Percentiles rank a stretch among this genome's conserved stretches.
These are phyloP conservation scores for Dryadomyces quercivorus DNA, from an alignment of 2,329 filamentous ascomycete species.

Conservation along the genomic window DNA sequence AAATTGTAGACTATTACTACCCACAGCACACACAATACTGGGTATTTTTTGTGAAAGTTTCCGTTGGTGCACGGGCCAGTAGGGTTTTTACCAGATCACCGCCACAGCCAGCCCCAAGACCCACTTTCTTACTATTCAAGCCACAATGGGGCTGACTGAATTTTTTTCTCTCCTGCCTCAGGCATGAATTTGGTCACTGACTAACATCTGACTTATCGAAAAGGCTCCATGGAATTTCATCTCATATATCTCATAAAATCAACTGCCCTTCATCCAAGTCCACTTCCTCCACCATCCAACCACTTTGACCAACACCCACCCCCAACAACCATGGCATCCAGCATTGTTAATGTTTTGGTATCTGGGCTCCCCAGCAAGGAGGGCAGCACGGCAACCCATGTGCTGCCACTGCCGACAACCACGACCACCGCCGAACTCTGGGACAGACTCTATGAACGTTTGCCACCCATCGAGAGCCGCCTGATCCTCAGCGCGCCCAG, in stretches of 20 bases:
- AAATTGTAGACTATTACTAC: constrained; percentile 6
- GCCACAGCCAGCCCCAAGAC: neutral
- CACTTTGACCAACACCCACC: neutral
- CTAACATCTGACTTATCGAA: too few species aligned
- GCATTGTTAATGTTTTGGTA: constrained; percentile 62
- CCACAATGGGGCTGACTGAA: neutral
- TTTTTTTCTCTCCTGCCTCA: too few species aligned
- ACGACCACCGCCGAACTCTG: constrained; percentile 58
- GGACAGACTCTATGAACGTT: constrained; percentile 45
- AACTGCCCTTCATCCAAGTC: neutral
- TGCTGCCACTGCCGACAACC: constrained; percentile 56
- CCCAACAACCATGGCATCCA: constrained; percentile 1
- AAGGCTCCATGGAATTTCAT: too few species aligned
- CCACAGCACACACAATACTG: constrained; percentile 3
- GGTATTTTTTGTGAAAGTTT: constrained; percentile 9
- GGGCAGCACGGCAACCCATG: constrained; percentile 68
- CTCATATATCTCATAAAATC: neutral
- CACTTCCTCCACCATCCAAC: neutral
- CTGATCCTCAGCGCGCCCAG: constrained; percentile 73
- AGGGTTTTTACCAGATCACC: constrained; percentile 9
- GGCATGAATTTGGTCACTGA: neutral
- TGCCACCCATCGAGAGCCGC: constrained; percentile 44
- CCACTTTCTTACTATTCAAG: neutral
- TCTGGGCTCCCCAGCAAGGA: constrained; percentile 78
- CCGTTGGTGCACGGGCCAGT: constrained; percentile 12